These are phyloP conservation scores for Dinochytrium kinnereticum DNA, from an alignment of 371 early-diverging fungal species.

Conservation along the genomic window DNA sequence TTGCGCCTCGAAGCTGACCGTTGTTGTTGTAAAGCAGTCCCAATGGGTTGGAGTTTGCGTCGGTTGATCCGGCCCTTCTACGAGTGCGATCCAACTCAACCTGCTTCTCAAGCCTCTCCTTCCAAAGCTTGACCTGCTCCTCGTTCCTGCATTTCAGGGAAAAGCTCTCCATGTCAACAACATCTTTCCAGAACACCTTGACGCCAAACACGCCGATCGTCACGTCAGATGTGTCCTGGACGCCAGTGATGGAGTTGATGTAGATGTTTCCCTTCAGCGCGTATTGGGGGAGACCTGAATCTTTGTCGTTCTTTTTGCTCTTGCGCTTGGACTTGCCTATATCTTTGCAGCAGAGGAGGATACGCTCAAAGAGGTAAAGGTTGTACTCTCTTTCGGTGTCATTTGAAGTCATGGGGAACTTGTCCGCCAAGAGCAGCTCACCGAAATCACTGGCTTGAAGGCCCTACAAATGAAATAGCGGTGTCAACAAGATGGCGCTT, in stretches of 20 bases:
- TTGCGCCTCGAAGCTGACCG: neutral
- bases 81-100: conserved; percentile 44
- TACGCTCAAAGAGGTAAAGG: conserved; percentile 59
- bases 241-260: conserved; percentile 78
- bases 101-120: conserved; percentile 67
- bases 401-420: conserved; percentile 75
- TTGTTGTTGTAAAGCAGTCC: neutral
- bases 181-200: conserved; percentile 75
- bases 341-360: conserved; percentile 87
- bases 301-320: conserved; percentile 55
- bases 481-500: too few relatives aligned
- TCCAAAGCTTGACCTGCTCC: conserved; percentile 91
- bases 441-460: conserved; percentile 77
- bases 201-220: conserved; percentile 59
- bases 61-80: conserved; percentile 16
- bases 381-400: conserved; percentile 61
- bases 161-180: conserved; percentile 75
- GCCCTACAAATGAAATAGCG: conserved; percentile 49
- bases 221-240: conserved; percentile 70
- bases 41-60: conserved; percentile 6
- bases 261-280: conserved; percentile 80
- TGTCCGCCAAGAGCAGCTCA: conserved; percentile 78
- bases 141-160: conserved; percentile 83
- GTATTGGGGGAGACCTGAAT: conserved; percentile 38
- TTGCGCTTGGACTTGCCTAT: conserved; percentile 41